Evolutionary conservation across 768 basidiomycete genomes (phyloP).

Genomic region (Termitomyces sp.): DNA sequence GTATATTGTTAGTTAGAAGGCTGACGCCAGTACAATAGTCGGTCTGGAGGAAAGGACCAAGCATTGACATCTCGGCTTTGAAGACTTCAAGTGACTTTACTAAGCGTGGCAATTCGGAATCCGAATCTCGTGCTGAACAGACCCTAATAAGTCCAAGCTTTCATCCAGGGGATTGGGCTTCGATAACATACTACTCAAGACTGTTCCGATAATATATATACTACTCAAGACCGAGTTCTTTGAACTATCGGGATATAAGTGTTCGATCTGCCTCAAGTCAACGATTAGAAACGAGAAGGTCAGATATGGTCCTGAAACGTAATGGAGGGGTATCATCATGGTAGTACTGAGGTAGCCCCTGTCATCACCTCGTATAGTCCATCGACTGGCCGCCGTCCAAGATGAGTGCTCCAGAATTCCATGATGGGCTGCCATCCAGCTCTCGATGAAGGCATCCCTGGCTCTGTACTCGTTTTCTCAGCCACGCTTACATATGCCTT

Average conservation of each 20-base stretch:
- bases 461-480: slow-evolving; percentile 44
- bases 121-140: too few relatives aligned
- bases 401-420: slow-evolving; percentile 76
- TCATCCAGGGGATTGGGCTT: neutral
- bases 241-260: neutral
- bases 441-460: slow-evolving; percentile 70
- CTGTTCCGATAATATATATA: too few relatives aligned
- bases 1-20: neutral
- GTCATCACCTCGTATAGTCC: slow-evolving; percentile 70
- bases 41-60: neutral
- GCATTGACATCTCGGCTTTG: neutral
- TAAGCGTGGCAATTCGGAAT: neutral
- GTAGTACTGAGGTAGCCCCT: slow-evolving; percentile 16
- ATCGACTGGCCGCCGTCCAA: slow-evolving; percentile 50
- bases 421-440: slow-evolving; percentile 84
- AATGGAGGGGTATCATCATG: neutral
- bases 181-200: neutral
- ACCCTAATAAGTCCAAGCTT: neutral
- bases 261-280: neutral
- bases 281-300: neutral
- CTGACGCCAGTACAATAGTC: neutral
- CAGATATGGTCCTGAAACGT: neutral
- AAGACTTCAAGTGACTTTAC: neutral
- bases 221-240: neutral
- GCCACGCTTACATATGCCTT: slow-evolving; percentile 51